Percentiles rank a stretch among this genome's conserved stretches.
phyloP scores from a whole-genome alignment of 495 filamentous ascomycete species.

The Lophiotrema nucula region DNA sequence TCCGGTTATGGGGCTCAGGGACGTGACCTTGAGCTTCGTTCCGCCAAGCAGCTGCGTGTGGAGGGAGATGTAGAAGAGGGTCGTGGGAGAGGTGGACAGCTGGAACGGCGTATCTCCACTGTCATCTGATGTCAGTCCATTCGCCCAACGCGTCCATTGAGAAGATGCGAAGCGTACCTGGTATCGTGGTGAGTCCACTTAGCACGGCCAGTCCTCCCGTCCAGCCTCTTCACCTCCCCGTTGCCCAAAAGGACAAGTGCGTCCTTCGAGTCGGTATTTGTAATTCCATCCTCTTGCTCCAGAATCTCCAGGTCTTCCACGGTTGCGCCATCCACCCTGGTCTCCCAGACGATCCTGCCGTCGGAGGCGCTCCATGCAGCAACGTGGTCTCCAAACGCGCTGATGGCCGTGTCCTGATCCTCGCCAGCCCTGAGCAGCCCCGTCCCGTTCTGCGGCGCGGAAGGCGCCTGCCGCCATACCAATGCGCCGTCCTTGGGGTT shows the following conservation, averaged over 20 bases:
- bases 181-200: slow-evolving; percentile 74
- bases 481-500: slow-evolving; percentile 82
- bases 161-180: slow-evolving; percentile 45
- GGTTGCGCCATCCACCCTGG: slow-evolving; percentile 52
- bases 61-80: slow-evolving; percentile 74
- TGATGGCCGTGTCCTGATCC: slow-evolving; percentile 69
- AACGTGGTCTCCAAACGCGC: slow-evolving; percentile 64
- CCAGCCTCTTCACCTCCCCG: slow-evolving; percentile 62
- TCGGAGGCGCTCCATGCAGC: slow-evolving; percentile 81
- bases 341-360: slow-evolving; percentile 75
- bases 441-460: slow-evolving; percentile 26
- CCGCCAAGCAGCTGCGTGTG: slow-evolving; percentile 60
- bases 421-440: slow-evolving; percentile 70
- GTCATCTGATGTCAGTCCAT: slow-evolving; percentile 30
- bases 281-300: slow-evolving; percentile 61
- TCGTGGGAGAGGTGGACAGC: slow-evolving; percentile 69
- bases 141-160: not conserved
- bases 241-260: slow-evolving; percentile 67
- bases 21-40: slow-evolving; percentile 70
- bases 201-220: slow-evolving; percentile 68
- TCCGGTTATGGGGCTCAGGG: slow-evolving; percentile 69
- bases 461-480: slow-evolving; percentile 79
- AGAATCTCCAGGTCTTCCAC: slow-evolving; percentile 78
- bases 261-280: slow-evolving; percentile 55
- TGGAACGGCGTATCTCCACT: slow-evolving; percentile 73